Evolutionary conservation across 805 yeast genomes (phyloP).

Genomic region (Starmerella lactis-condensi): DNA sequence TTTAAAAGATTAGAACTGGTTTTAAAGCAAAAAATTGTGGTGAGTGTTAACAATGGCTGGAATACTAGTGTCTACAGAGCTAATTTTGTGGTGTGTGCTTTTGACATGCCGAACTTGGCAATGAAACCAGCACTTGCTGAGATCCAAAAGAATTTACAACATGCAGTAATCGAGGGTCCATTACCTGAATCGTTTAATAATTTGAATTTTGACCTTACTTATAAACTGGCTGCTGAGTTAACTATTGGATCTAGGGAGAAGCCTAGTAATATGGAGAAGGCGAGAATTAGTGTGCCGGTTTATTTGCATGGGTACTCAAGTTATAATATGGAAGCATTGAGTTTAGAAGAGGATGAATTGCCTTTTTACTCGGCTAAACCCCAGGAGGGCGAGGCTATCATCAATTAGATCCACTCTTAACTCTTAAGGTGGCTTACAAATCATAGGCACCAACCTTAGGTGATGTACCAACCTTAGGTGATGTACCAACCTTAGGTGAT

Average conservation of each 20-base stretch:
- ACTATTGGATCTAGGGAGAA: conserved; percentile 8
- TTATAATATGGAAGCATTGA: neutral
- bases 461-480: too few relatives aligned
- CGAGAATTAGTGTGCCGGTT: conserved; percentile 8
- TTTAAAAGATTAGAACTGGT: conserved; percentile 3
- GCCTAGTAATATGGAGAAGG: conserved; percentile 2
- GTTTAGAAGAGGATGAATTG: conserved; percentile 1
- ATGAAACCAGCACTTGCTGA: conserved; percentile 8
- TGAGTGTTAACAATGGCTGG: conserved; percentile 11
- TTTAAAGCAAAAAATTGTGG: conserved; percentile 10
- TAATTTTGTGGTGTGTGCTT: neutral
- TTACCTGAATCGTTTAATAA: conserved; percentile 9
- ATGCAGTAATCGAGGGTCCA: conserved; percentile 4
- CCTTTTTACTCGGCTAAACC: conserved; percentile 4
- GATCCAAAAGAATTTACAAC: conserved; percentile 4
- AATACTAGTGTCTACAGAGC: conserved; percentile 6
- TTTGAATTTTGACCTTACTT: conserved; percentile 8
- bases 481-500: too few relatives aligned
- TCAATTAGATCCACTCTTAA: too few relatives aligned
- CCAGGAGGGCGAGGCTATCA: conserved; percentile 3
- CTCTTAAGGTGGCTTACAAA: too few relatives aligned
- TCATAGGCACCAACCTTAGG: too few relatives aligned
- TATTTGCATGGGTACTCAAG: conserved; percentile 4
- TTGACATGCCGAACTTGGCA: conserved; percentile 1
- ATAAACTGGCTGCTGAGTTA: conserved; percentile 10